phyloP scores from a whole-genome alignment of 2,329 filamentous ascomycete species.

The Domatiomyces catenatus region DNA sequence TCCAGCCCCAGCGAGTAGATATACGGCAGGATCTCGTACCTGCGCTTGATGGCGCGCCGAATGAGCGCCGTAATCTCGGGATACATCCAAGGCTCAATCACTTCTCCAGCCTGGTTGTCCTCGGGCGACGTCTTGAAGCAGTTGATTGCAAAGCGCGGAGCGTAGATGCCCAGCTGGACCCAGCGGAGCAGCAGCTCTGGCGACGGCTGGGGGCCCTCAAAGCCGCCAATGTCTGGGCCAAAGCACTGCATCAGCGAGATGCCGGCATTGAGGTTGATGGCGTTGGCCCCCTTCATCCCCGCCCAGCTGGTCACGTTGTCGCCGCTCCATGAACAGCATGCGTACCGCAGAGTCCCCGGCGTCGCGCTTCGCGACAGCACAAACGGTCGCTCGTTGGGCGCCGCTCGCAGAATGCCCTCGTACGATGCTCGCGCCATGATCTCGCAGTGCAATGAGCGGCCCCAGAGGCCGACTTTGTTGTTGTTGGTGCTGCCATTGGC shows the following conservation, averaged over 20 bases:
- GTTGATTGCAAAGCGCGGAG: conserved; percentile 59
- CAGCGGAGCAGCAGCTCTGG: conserved; percentile 58
- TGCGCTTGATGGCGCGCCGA: conserved; percentile 50
- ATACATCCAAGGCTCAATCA: conserved; percentile 69
- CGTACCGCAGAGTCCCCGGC: conserved; percentile 53
- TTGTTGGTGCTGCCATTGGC: conserved; percentile 44
- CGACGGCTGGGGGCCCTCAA: conserved; percentile 54
- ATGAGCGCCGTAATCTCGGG: conserved; percentile 48
- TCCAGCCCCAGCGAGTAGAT: conserved; percentile 50
- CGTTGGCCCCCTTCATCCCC: conserved; percentile 56
- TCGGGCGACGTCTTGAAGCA: conserved; percentile 57
- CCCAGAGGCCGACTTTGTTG: conserved; percentile 51
- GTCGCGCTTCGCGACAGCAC: conserved; percentile 57
- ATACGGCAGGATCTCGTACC: conserved; percentile 58
- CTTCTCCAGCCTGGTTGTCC: conserved; percentile 53
- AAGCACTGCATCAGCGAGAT: conserved; percentile 55
- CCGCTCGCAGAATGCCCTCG: conserved; percentile 45
- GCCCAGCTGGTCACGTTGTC: conserved; percentile 63
- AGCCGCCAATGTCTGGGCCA: conserved; percentile 61
- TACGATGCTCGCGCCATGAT: conserved; percentile 56
- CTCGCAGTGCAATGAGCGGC: conserved; percentile 53
- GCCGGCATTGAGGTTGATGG: conserved; percentile 51
- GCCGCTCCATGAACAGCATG: conserved; percentile 57
- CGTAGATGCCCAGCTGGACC: conserved; percentile 57
- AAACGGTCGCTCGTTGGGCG: conserved; percentile 47